Evolutionary conservation across 768 basidiomycete species (phyloP), one percentile per base, ranked within the genome.

Genomic region (Xerocomus spinulosus): DNA sequence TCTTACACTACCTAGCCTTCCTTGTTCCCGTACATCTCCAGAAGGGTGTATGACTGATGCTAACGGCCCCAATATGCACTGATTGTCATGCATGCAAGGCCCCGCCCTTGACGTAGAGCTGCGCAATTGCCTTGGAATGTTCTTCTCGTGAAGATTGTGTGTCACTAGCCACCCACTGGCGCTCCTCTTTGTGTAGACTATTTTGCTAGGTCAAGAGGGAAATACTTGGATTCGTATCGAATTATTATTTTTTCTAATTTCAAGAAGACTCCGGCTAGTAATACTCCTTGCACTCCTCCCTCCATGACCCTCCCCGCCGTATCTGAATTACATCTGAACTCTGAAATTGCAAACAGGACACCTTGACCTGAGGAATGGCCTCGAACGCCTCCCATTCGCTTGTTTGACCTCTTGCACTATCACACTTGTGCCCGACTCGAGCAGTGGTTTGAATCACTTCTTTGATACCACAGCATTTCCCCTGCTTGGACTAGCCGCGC

Each of bases 211-310:
- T n/a, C n/a, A n/a, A n/a, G n/a, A n/a, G n/a, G n/a, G n/a, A n/a
- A n/a, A n/a, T n/a, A n/a, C n/a, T n/a, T n/a, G n/a, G n/a, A n/a
- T n/a, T n/a, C n/a, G n/a, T n/a, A 50, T 48, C 48, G 63, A 63
- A 48, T 58, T 54, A 66, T 61, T 65, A 56, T 62, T 64, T 53
- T 52, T 58, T 59, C 55, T 36, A 46, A 57, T 58, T 64, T 63
- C 57, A 53, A 63, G 49, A 53, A 50, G 61, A 66, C 52, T 53
- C 59, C 54, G 57, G 59, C 55, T 64, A 55, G 44, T 34, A 55
- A 61, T 45, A 51, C 55, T 59, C 54, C 58, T 66, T 64, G 49
- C 43, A 51, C 50, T 63, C 58, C 34, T 60, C 48, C 57, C 51
- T 47, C 43, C 63, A 66, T 59, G 62, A 50, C 52, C 51, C 28